Base-by-base conservation (phyloP, 2,329 filamentous ascomycete genomes). In the Colletotrichum sublineola region DNA sequence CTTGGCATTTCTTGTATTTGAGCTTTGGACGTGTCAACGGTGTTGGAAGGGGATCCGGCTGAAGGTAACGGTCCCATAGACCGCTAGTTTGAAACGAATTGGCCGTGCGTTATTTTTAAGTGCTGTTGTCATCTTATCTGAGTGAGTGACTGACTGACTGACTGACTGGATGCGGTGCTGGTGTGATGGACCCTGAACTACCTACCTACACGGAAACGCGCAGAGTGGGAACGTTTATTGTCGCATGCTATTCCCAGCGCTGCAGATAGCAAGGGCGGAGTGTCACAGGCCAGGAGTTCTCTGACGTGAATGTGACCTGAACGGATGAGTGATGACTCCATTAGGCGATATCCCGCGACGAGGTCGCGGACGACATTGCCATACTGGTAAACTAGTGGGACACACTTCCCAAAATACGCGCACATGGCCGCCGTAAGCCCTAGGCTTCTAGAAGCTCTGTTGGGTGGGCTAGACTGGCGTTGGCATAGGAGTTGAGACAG, bases 1-100 rank as follows among this genome's bases (percentile, higher is more conserved):
- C 70, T 73, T 73, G 66, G 70, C 70, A n/a, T 73, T 65, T 65
- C 66, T 73, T 73, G 60, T 65, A 62, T 50, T 50, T 50, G 55
- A 65, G 66, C 61, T 73, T 73, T 46, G 38, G 31, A 46, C 40
- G 29, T 55, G 64, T 50, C 24, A 56, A 11, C 15, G 44, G 14
- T 38, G 33, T 65, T 36, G 55, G 40, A 36, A 24, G 18, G 66
- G 58, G 46, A 48, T 58, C 58, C 42, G 7, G n/a, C 33, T 31
- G 50, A 48, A 61, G 24, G 29, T 18, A 58, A 57, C 29, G n/a
- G n/a, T 44, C 14, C 4, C 61, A 56, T 55, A 46, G 40, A 7
- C 33, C 2, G 44, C 18, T 55, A 29, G 11, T 42, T 40, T 44
- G 66, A 63, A 11, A 38, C 67, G 46, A 61, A 55, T 31, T 31